These are phyloP conservation scores for Otatea glauca DNA, from an alignment of 176 grass and related monocot genomes.

Conservation along the genomic window DNA sequence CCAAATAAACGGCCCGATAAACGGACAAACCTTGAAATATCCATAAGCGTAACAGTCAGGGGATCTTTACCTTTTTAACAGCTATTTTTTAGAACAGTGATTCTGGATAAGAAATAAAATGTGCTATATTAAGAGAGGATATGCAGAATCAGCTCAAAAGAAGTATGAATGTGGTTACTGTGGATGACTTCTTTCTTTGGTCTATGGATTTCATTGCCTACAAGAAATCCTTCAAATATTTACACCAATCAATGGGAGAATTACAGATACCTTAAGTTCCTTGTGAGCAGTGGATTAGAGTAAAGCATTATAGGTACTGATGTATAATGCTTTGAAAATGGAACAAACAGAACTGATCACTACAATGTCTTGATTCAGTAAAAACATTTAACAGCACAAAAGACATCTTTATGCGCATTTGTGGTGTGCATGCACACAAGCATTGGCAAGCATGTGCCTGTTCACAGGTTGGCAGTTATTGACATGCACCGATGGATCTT, in stretches of 20 bases:
- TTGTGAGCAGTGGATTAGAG: neutral
- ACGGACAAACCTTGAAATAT: no score
- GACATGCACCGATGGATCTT: neutral
- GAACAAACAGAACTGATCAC: neutral
- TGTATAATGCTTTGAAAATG: constrained; percentile 10
- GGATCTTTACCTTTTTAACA: no score
- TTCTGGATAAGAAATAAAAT: no score
- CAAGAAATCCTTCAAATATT: constrained; percentile 43
- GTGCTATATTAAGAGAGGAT: constrained; percentile 24
- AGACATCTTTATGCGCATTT: neutral
- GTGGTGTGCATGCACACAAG: neutral
- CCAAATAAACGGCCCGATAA: no score
- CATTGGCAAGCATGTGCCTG: neutral
- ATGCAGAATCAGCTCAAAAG: constrained; percentile 34
- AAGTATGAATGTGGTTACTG: constrained; percentile 54
- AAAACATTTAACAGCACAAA: neutral
- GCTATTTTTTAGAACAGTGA: no score
- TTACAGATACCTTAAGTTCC: constrained; percentile 2
- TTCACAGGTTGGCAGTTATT: neutral
- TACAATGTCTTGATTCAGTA: constrained; percentile 7
- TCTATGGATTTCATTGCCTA: constrained; percentile 56
- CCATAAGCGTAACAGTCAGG: no score
- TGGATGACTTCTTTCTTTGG: constrained; percentile 58
- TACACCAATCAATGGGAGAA: constrained; percentile 28
- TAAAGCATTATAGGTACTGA: neutral